Evolutionary conservation across 805 yeast genomes (phyloP).

Genomic region (Yarrowia sp.): DNA sequence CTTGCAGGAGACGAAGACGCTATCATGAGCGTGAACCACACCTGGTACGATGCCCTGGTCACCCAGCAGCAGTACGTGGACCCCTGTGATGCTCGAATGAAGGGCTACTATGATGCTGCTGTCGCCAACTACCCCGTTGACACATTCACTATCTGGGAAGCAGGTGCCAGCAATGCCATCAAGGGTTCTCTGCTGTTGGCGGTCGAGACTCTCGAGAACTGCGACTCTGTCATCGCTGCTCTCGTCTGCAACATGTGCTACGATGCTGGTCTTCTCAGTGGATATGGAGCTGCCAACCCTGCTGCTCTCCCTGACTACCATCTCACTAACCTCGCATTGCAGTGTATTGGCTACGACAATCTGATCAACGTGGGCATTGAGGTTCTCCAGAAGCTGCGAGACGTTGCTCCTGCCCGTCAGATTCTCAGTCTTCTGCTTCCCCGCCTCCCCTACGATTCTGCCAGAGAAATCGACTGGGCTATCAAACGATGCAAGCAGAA

Average conservation of each 20-base stretch:
- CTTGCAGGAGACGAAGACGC: constrained; percentile 47
- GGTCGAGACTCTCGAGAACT: constrained; percentile 42
- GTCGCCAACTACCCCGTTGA: constrained; percentile 45
- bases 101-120: constrained; percentile 46
- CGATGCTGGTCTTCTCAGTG: constrained; percentile 46
- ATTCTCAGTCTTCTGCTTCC: constrained; percentile 25
- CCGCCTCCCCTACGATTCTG: constrained; percentile 9
- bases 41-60: constrained; percentile 50
- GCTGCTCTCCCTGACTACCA: constrained; percentile 21
- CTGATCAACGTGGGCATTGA: constrained; percentile 38
- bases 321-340: constrained; percentile 41
- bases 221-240: constrained; percentile 48
- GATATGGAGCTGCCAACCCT: constrained; percentile 41
- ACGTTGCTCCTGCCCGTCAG: constrained; percentile 17
- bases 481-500: constrained; percentile 18
- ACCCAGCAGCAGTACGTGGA: constrained; percentile 48
- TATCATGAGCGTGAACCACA: constrained; percentile 43
- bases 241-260: constrained; percentile 47
- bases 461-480: constrained; percentile 19
- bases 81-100: constrained; percentile 45
- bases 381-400: constrained; percentile 17
- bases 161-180: constrained; percentile 47
- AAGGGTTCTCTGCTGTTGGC: constrained; percentile 45
- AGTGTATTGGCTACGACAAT: constrained; percentile 30
- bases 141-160: constrained; percentile 45